Evolutionary conservation across 2,329 filamentous ascomycete genomes (phyloP).

Genomic region (Exutisphaerella laricina): DNA sequence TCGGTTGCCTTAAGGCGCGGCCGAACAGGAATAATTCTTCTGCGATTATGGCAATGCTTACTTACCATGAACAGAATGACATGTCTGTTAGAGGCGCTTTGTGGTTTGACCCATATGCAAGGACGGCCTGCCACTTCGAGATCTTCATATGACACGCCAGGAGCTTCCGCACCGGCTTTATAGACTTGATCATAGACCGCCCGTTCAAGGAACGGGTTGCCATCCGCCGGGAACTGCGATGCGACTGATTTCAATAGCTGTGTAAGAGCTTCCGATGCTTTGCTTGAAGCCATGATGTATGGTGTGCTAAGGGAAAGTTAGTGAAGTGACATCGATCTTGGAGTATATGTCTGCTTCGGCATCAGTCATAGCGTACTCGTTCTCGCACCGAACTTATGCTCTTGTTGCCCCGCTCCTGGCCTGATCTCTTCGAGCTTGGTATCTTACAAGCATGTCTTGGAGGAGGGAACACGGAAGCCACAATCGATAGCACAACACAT

Average conservation of each 20-base stretch:
- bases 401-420: constrained; percentile 6
- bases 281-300: constrained; percentile 24
- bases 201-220: constrained; percentile 17
- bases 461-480: too few relatives aligned
- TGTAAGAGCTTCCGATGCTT: constrained; percentile 22
- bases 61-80: constrained; percentile 18
- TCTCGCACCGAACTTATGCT: neutral
- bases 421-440: too few relatives aligned
- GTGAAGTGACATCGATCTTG: neutral
- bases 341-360: constrained; percentile 3
- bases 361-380: neutral
- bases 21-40: too few relatives aligned
- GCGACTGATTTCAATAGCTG: constrained; percentile 20
- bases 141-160: constrained; percentile 22
- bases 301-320: neutral
- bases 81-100: constrained; percentile 19
- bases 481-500: too few relatives aligned
- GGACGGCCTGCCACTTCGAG: constrained; percentile 17
- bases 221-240: constrained; percentile 15
- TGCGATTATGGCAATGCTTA: too few relatives aligned
- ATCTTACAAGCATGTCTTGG: too few relatives aligned
- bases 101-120: constrained; percentile 20
- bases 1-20: too few relatives aligned
- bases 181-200: constrained; percentile 25
- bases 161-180: constrained; percentile 21